Base-by-base conservation (phyloP, 2,329 filamentous ascomycete genomes). In the Xylaria sp. region DNA sequence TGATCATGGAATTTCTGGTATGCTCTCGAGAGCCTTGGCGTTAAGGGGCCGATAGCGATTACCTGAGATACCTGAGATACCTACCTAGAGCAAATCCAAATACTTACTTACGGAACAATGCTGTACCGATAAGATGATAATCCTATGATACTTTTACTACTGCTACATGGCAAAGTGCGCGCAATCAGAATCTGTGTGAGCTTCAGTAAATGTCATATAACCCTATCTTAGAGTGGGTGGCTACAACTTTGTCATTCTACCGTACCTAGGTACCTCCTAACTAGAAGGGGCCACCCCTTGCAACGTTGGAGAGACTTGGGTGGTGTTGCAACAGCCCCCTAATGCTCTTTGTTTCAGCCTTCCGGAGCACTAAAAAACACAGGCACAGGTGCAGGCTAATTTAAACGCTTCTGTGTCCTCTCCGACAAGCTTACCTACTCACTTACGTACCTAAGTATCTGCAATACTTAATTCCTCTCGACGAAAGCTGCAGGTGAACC, bases 321-420 rank as follows among this genome's bases (percentile, higher is more conserved):
- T 31, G 25, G 8, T 52, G 31, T 23, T 4, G 56, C 39, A 13
- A 15, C 39, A 15, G 13, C 39, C 41, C 41, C 41, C 41, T 46
- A 46, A 46, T 25, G 56, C 28, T 41, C 48, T 46, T 28, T 66
- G 69, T 71, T 71, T 71, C 66, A 71, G 69, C 69, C 69, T 66
- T 71, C 58, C 59, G 64, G 60, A 52, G 39, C 48, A 4, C 62
- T 23, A 66, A 70, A 66, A 46, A 50, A 28, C 28, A 28, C 28
- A 28, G 28, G 28, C 28, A 28, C 51, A 20, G 25, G 28, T n/a
- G 31, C 60, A 37, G 37, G 46, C 39, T n/a, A 44, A 58, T 63
- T 58, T 48, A 31, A 41, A 28, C 25, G 54, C 63, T 66, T 62
- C 52, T 41, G 67, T 65, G 65, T 70, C 65, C 67, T 69, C 60